phyloP scores from a whole-genome alignment of 2,329 filamentous ascomycete genomes.

The Alternaria postmessia region DNA sequence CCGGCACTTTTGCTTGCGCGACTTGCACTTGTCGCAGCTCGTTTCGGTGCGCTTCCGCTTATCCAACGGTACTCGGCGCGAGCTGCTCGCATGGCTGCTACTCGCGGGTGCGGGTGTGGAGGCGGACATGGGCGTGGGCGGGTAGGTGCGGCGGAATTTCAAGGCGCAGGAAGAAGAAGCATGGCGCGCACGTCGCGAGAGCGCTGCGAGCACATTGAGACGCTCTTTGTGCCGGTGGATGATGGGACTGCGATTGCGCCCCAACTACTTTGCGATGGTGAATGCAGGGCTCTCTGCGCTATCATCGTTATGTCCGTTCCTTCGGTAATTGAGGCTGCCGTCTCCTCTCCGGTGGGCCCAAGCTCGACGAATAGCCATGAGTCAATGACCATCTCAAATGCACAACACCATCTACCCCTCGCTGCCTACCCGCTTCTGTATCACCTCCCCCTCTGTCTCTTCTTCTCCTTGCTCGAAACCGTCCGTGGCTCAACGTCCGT shows the following conservation, averaged over 20 bases:
- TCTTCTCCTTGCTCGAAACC: neutral
- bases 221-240: conserved; percentile 9
- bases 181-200: conserved; percentile 14
- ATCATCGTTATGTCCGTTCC: conserved; percentile 5
- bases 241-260: conserved; percentile 11
- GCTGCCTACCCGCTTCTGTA: neutral
- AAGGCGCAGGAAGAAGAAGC: conserved; percentile 17
- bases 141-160: conserved; percentile 15
- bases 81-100: conserved; percentile 26
- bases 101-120: conserved; percentile 17
- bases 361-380: neutral
- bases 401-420: neutral
- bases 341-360: conserved; percentile 16
- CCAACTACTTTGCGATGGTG: conserved; percentile 3
- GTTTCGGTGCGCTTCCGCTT: conserved; percentile 57
- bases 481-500: neutral
- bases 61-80: conserved; percentile 53
- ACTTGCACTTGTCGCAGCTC: conserved; percentile 58
- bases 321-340: conserved; percentile 14
- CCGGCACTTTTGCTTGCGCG: conserved; percentile 57
- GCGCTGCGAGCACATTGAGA: conserved; percentile 8
- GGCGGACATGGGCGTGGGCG: conserved; percentile 14
- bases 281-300: conserved; percentile 6
- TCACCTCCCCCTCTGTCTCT: neutral
- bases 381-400: neutral